phyloP scores from a whole-genome alignment of 2,329 filamentous ascomycete genomes.

The Ophiostoma pallidulum region DNA sequence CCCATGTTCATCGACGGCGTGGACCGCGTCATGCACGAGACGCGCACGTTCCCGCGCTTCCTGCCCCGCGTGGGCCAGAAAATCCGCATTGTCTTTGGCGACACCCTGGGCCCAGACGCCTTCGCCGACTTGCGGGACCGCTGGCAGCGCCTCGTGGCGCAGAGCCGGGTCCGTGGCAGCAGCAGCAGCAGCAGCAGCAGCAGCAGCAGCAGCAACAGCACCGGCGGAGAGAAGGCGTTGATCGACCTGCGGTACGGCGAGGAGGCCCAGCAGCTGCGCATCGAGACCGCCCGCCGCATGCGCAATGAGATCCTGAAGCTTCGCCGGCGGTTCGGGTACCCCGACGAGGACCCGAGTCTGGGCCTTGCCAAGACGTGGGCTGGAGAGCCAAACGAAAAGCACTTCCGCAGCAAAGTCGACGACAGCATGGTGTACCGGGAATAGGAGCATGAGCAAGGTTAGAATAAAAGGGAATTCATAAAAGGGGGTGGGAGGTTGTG shows the following conservation, averaged over 20 bases:
- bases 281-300: constrained; percentile 71
- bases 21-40: constrained; percentile 80
- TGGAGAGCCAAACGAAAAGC: constrained; percentile 37
- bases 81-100: constrained; percentile 68
- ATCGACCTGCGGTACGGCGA: constrained; percentile 52
- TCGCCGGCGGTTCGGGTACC: constrained; percentile 58
- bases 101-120: constrained; percentile 61
- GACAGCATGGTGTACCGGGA: constrained; percentile 37
- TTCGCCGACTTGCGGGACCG: constrained; percentile 68
- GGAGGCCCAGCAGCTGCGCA: constrained; percentile 69
- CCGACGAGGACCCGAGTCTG: constrained; percentile 70
- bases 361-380: constrained; percentile 76
- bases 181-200: neutral
- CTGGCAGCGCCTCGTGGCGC: constrained; percentile 61
- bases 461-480: neutral
- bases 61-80: constrained; percentile 64
- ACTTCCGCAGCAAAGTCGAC: constrained; percentile 45
- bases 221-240: neutral
- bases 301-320: constrained; percentile 74
- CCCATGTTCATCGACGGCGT: constrained; percentile 93
- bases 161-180: constrained; percentile 32
- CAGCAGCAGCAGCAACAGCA: neutral
- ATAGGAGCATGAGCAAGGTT: neutral
- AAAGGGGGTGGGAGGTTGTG: neutral
- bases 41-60: constrained; percentile 68